Conservation (phyloP, 2,329 filamentous ascomycete species). For the Apiospora sp. region DNA sequence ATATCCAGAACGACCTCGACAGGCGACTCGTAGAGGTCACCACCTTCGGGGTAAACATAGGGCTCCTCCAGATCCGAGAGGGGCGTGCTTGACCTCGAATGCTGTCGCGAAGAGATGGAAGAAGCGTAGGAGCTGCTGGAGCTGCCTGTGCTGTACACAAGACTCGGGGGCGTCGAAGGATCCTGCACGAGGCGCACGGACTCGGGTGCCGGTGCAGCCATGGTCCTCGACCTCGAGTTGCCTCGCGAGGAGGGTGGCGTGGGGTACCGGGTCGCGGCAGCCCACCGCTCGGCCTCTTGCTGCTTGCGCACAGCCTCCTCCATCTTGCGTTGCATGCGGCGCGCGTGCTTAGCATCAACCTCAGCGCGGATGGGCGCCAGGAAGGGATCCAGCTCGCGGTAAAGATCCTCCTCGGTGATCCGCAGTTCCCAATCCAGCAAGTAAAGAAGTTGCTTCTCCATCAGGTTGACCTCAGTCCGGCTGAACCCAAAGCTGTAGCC, state of each 20-base stretch:
- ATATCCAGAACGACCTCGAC: conserved; percentile 53
- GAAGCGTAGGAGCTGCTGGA: conserved; percentile 58
- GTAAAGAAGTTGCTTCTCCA: conserved; percentile 98
- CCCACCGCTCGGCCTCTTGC: conserved; percentile 51
- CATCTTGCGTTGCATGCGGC: conserved; percentile 55
- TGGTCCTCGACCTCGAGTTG: conserved; percentile 50
- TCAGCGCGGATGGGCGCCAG: conserved; percentile 80
- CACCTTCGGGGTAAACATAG: conserved; percentile 48
- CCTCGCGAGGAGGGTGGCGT: conserved; percentile 57
- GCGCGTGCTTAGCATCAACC: conserved; percentile 58
- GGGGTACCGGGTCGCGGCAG: conserved; percentile 48
- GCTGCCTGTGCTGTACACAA: conserved; percentile 51
- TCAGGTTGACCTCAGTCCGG: conserved; percentile 95
- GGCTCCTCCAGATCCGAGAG: conserved; percentile 54
- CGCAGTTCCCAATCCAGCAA: conserved; percentile 93
- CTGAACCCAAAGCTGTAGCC: conserved; percentile 84
- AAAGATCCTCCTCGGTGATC: conserved; percentile 85
- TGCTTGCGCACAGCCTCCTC: conserved; percentile 50
- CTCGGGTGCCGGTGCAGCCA: conserved; percentile 42
- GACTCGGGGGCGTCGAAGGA: conserved; percentile 55
- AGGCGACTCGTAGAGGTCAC: conserved; percentile 58
- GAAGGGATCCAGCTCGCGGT: conserved; percentile 87
- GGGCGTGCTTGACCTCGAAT: conserved; percentile 61
- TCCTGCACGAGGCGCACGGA: conserved; percentile 49
- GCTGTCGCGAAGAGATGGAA: conserved; percentile 54